Evolutionary conservation across 176 grass and related monocot species (phyloP), one percentile per base, ranked within the genome.

Genomic region (Paspalum vaginatum): DNA sequence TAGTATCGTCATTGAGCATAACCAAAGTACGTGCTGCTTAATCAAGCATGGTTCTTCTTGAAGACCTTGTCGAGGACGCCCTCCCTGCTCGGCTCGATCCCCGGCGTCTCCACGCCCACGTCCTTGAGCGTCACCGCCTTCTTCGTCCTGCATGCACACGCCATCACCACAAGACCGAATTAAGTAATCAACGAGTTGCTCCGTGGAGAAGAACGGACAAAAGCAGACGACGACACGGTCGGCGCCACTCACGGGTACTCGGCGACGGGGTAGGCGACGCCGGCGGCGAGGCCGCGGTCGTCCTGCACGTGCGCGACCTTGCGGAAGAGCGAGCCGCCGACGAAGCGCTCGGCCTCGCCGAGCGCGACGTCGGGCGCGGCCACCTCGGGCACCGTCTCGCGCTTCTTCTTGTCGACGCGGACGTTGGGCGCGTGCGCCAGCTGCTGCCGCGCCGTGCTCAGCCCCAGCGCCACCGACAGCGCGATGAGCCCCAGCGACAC

Each of bases 401-500:
- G 89, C 83, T 94, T 98, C 81, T 85, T 87, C 89, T 98, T 98
- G 83, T 91, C 85, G 18, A 98, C 80, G 7, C 91, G 70, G 5
- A 98, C 95, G 88, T 90, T 94, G 59, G 95, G 95, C 74, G 91
- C 45, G 87, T 94, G 53, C 59, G 63, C 85, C 61, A 98, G 89
- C 82, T 98, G 89, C 72, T 88, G 85, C 86, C 65, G 74, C 37
- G 92, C 95, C 42, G 89, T 92, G 83, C 68, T 15, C 17, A 92
- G 55, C 3, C 95, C 92, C 58, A 98, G 80, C 57, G 91, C 44
- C 47, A 57, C 75, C 47, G 84, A 53, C 49, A 90, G 8, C 53
- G 65, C 11, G 65, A 94, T 81, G 73, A 83, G 13, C 6, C 94
- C 94, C 65, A 97, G 87, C 55, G 83, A 73, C 42, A 89, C 89